Base-by-base conservation (phyloP, 305 asterid species). In the Fraxinus platypoda region DNA sequence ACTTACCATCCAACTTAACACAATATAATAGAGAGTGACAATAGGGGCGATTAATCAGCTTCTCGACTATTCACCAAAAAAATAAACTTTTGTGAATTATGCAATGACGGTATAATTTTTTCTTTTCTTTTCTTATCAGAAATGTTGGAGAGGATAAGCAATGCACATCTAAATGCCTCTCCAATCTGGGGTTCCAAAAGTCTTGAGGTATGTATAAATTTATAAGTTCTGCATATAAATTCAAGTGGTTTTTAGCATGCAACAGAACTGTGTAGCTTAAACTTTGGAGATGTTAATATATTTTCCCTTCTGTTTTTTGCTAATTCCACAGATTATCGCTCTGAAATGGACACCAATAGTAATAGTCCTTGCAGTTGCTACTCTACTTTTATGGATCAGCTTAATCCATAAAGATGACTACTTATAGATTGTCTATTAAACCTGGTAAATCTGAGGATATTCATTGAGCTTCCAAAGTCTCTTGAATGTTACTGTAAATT, bases 321-420 rank as follows among this genome's bases (percentile, higher is more conserved):
- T 25, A 33, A 76, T 73, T 78, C 7, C 25, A 13, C 84, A 92
- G 94, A 80, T 83, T 11, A 84, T 89, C 28, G 92, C 95, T 54
- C 80, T 88, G 84, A 89, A 89, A 86, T 89, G 95, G 94, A 90
- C 87, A 43, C 95, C 94, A 12, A 34, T 85, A 7, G 87, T 88
- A 8, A 43, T 89, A 23, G 62, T 88, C 43, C 19, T 88, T 41
- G 81, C 86, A 19, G 89, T 88, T 52, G 83, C 88, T 72, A 79
- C 87, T 43, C 49, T 87, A 64, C 89, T 92, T 25, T 1, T 86
- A 73, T 89, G 91, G 90, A 49, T 84, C 28, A 74, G 88, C 81
- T 77, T 84, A 28, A 35, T 82, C 59, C 57, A 38, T 59, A 81
- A 76, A 78, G 90, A 87, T 79, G 87, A 81, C 28, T 81, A 79